A percentile compares a stretch with the other conserved stretches of the same genome.
Evolutionary conservation across 352 stramenopile genomes (phyloP).

Genomic region (Phytophthora capsici): DNA sequence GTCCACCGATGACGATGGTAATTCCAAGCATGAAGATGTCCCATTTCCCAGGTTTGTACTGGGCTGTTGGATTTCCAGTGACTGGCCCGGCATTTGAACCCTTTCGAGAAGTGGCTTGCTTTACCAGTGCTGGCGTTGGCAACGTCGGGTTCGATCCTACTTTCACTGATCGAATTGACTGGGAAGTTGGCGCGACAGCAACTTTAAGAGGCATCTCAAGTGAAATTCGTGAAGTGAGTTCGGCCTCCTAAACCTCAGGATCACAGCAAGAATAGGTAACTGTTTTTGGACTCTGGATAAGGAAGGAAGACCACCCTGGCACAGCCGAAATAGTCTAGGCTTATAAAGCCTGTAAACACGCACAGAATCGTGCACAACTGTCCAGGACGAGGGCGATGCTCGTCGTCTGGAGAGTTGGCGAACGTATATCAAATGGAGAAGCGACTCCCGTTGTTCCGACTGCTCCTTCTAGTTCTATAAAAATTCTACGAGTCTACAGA

Average conservation of each 20-base stretch:
- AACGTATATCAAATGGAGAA: slow-evolving; percentile 17
- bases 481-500: slow-evolving; percentile 33
- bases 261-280: too few relatives aligned
- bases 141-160: slow-evolving; percentile 1
- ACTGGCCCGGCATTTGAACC: neutral
- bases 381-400: slow-evolving; percentile 10
- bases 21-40: slow-evolving; percentile 59
- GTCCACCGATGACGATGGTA: slow-evolving; percentile 58
- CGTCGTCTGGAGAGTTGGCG: slow-evolving; percentile 8
- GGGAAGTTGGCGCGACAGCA: slow-evolving; percentile 9
- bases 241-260: too few relatives aligned
- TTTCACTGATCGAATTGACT: slow-evolving; percentile 17
- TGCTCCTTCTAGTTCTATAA: slow-evolving; percentile 11
- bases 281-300: too few relatives aligned
- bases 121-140: neutral
- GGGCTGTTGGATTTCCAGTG: neutral
- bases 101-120: slow-evolving; percentile 6
- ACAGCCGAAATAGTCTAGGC: neutral
- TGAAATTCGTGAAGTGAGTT: too few relatives aligned
- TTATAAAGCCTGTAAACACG: slow-evolving; percentile 9
- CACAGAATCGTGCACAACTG: slow-evolving; percentile 19
- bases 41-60: slow-evolving; percentile 39
- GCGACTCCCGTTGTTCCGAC: neutral
- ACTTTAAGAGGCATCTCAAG: neutral
- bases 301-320: neutral